Base-by-base conservation (phyloP, 2,329 filamentous ascomycete genomes). In the Colletotrichum somersetense region DNA sequence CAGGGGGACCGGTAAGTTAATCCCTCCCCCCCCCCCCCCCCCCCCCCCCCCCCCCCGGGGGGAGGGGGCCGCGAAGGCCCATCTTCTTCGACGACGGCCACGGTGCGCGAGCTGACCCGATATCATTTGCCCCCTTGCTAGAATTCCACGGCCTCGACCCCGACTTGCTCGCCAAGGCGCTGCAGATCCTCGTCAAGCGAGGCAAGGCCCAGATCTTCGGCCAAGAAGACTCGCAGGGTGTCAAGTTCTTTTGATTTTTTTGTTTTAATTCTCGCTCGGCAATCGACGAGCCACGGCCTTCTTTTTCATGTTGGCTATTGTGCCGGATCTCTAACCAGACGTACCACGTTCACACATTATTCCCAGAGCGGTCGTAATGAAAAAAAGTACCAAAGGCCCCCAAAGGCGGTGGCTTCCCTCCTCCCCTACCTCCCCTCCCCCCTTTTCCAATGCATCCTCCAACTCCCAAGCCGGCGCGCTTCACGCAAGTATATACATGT, bases 181-280 rank as follows among this genome's bases (percentile, higher is more conserved):
- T 99, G 61, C 89, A 89, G 72, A 86, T 96, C 62, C 87, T 98
- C 61, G 95, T 97, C 46, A 97, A 97, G 86, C 89, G 92, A 74
- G 95, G 95, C 76, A 97, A 93, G 83, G 96, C 95, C 18, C 96
- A 98, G 82, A 91, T 98, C 35, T 98, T 99, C 83, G 96, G 96
- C 44, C 89, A 90, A 66, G 95, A 96, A 77, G 94, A 96, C 79
- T 93, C 93, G 73, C 90, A 93, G 78, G 96, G 96, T 77, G 94
- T 98, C 75, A 99, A 99, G 85, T 98, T 99, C 85, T 98, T 98
- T 80, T 98, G 85, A 91, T 59, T 38, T 16, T 20, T 40, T 38
- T 7, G 23, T 3, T 30, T 30, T 30, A 3, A 30, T 40, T 40
- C 35, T 23, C 30, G 5, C 48, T 44, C 56, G 44, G 52, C 33